Conservation (phyloP, 768 basidiomycete species). For the Boletus edulis region DNA sequence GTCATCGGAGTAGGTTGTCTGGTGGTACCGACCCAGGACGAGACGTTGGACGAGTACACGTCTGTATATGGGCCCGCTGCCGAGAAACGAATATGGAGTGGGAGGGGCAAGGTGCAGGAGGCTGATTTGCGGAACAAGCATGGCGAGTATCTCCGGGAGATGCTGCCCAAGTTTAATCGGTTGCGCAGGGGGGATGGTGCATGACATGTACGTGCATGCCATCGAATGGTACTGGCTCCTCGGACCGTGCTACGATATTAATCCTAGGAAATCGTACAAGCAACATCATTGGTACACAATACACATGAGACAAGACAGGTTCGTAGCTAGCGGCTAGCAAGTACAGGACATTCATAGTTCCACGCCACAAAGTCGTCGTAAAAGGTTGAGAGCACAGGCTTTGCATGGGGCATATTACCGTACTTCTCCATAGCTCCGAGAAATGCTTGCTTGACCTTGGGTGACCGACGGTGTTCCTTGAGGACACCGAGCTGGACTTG, state of each 20-base stretch:
- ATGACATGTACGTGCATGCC: conserved; percentile 22
- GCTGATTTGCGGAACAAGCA: conserved; percentile 83
- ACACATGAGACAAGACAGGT: not conserved
- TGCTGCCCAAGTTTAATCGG: conserved; percentile 87
- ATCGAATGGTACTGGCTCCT: not conserved
- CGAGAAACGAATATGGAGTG: conserved; percentile 81
- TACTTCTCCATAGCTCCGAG: conserved; percentile 6
- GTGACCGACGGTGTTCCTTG: not conserved
- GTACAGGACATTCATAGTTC: not conserved
- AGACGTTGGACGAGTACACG: conserved; percentile 78
- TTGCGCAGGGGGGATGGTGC: conserved; percentile 58
- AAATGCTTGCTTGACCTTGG: conserved; percentile 15
- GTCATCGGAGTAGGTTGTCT: conserved; percentile 80
- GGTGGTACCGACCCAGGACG: conserved; percentile 75
- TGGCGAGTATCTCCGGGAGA: conserved; percentile 87
- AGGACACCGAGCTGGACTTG: conserved; percentile 18
- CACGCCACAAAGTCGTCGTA: conserved; percentile 11
- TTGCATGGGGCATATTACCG: conserved; percentile 5
- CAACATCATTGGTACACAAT: not conserved
- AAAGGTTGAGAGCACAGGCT: conserved; percentile 13
- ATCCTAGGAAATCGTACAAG: not conserved
- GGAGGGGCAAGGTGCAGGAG: conserved; percentile 80
- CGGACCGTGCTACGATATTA: not conserved
- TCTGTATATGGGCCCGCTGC: conserved; percentile 77
- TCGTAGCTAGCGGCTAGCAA: not conserved